phyloP scores from a whole-genome alignment of 345 rosid species.

The Moringa oleifera region DNA sequence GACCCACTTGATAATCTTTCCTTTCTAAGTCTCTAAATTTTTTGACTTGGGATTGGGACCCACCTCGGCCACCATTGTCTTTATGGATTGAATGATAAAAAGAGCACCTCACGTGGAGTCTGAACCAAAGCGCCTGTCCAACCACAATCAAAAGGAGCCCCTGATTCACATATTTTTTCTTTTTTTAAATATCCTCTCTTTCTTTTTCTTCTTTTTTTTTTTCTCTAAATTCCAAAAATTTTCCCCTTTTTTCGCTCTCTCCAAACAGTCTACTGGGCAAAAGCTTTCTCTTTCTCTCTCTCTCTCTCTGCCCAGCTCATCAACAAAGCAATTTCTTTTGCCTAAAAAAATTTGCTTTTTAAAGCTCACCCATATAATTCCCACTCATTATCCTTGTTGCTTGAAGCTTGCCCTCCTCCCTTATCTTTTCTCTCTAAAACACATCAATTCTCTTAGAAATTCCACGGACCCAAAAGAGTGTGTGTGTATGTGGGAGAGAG shows the following conservation, averaged over 20 bases:
- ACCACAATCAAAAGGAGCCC: constrained; percentile 46
- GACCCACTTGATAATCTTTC: constrained; percentile 44
- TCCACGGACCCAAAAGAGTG: constrained; percentile 4
- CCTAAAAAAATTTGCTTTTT: constrained; percentile 27
- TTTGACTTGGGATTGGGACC: constrained; percentile 67
- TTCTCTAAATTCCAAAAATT: no score
- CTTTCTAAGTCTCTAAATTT: constrained; percentile 35
- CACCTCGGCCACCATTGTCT: constrained; percentile 83
- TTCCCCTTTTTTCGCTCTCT: no score
- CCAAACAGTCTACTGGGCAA: no score
- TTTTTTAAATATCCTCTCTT: no score
- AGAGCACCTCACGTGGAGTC: constrained; percentile 99
- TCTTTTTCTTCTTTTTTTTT: no score
- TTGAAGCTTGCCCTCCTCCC: no score
- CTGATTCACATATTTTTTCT: constrained; percentile 15
- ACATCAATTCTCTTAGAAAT: constrained; percentile 12
- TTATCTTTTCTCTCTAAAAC: constrained; percentile 10
- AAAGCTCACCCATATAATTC: constrained; percentile 77
- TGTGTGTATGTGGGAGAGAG: no score
- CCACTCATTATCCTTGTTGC: constrained; percentile 80
- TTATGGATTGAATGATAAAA: constrained; percentile 95
- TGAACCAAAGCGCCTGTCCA: constrained; percentile 87
- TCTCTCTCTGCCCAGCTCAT: no score
- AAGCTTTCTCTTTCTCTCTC: no score
- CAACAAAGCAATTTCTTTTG: constrained; percentile 25